Percentiles rank a stretch among this genome's conserved stretches.
These are phyloP conservation scores for Solanum sejunctum DNA, from an alignment of 257 asterid species.

Conservation along the genomic window DNA sequence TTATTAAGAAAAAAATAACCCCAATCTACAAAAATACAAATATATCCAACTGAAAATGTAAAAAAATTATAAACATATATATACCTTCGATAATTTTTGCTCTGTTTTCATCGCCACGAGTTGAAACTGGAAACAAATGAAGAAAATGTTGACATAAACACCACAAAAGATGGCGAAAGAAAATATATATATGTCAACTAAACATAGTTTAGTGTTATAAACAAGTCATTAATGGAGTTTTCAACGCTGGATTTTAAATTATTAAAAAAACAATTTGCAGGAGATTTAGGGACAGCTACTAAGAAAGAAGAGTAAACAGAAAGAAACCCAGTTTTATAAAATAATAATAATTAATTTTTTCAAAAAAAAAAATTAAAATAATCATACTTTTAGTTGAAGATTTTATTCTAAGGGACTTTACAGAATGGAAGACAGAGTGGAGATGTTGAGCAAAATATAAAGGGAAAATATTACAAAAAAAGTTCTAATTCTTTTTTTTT, in stretches of 20 bases:
- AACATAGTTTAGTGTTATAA: constrained; percentile 8
- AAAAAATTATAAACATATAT: neutral
- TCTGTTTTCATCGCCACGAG: constrained; percentile 44
- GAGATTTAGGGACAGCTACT: constrained; percentile 43
- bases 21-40: neutral
- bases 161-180: too few relatives aligned
- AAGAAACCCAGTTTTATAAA: constrained; percentile 1
- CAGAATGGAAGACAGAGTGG: constrained; percentile 48
- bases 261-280: constrained; percentile 33
- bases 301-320: constrained; percentile 11
- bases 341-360: neutral
- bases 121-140: constrained; percentile 8
- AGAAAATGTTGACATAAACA: neutral
- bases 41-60: neutral
- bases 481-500: neutral
- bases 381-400: neutral
- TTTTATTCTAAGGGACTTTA: constrained; percentile 22
- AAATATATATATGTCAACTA: constrained; percentile 11
- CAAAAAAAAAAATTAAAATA: neutral
- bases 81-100: constrained; percentile 29
- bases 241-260: constrained; percentile 7
- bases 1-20: too few relatives aligned
- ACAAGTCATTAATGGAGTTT: constrained; percentile 9
- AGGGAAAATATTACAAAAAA: neutral
- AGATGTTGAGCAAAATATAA: constrained; percentile 23